These are phyloP conservation scores for Aspergillus sparsus DNA, from an alignment of 495 filamentous ascomycete species.

Conservation along the genomic window DNA sequence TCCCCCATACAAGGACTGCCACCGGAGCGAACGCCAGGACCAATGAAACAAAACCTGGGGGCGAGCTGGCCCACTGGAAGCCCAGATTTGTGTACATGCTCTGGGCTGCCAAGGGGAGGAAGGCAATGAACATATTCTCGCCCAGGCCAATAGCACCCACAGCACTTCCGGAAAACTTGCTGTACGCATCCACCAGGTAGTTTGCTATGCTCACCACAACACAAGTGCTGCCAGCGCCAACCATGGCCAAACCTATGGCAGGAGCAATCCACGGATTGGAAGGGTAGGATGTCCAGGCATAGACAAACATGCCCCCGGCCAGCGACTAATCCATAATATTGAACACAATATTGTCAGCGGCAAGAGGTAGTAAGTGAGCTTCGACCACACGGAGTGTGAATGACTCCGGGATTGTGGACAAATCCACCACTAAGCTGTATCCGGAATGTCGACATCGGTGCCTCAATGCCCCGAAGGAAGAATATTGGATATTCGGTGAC, in stretches of 20 bases:
- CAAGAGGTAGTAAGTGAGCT: no score
- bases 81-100: constrained; percentile 38
- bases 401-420: no score
- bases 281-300: constrained; percentile 42
- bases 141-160: constrained; percentile 26
- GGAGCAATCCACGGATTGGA: constrained; percentile 40
- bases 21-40: constrained; percentile 3
- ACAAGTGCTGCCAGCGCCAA: constrained; percentile 26
- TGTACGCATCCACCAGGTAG: constrained; percentile 33
- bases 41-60: constrained; percentile 31
- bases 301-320: constrained; percentile 42
- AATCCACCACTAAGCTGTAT: no score
- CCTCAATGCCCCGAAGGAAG: no score
- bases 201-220: constrained; percentile 28
- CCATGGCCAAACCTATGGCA: constrained; percentile 39
- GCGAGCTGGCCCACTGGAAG: constrained; percentile 39
- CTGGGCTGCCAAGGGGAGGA: constrained; percentile 34
- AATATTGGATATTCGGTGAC: no score
- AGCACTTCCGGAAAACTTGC: constrained; percentile 29
- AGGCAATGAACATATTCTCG: constrained; percentile 30
- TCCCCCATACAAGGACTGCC: constrained; percentile 9
- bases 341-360: no score
- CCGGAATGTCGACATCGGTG: no score
- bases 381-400: no score
- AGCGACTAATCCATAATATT: constrained; percentile 36